Conservation (phyloP, 805 yeast species). For the Saccharomycopsis fibuligera region DNA sequence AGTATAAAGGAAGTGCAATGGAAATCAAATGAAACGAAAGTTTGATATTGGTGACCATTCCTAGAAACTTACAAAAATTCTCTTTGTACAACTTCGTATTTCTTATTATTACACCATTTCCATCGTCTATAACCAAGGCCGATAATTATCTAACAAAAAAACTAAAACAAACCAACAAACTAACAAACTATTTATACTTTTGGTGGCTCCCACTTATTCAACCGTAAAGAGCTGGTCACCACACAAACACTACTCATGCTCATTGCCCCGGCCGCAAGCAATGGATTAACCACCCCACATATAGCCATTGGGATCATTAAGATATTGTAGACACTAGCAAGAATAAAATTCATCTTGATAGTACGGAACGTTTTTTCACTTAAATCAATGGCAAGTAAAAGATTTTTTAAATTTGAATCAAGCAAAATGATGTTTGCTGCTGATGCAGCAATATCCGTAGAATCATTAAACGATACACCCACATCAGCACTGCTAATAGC, state of each 20-base stretch:
- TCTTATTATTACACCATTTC: too few species aligned
- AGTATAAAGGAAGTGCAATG: too few species aligned
- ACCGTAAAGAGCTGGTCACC: slow-evolving; percentile 66
- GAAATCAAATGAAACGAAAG: too few species aligned
- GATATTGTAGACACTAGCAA: slow-evolving; percentile 82
- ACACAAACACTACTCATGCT: slow-evolving; percentile 89
- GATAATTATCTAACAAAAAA: too few species aligned
- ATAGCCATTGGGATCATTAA: slow-evolving; percentile 91
- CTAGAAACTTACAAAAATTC: too few species aligned
- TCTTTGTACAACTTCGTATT: too few species aligned
- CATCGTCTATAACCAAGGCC: too few species aligned
- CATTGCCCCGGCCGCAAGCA: slow-evolving; percentile 89
- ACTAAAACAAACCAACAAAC: too few species aligned
- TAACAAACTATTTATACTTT: background rate
- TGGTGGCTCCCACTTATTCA: slow-evolving; percentile 56
- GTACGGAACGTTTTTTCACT: slow-evolving; percentile 64
- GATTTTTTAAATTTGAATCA: slow-evolving; percentile 28
- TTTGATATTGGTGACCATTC: too few species aligned
- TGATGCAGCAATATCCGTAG: slow-evolving; percentile 94
- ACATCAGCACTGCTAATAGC: slow-evolving; percentile 84
- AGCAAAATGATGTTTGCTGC: slow-evolving; percentile 90
- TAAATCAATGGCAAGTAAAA: slow-evolving; percentile 58
- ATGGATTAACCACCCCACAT: slow-evolving; percentile 87
- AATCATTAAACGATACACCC: slow-evolving; percentile 87
- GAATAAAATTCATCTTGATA: slow-evolving; percentile 73